Conservation (phyloP, 140 eudicot genomes). For the Bidens hawaiensis region DNA sequence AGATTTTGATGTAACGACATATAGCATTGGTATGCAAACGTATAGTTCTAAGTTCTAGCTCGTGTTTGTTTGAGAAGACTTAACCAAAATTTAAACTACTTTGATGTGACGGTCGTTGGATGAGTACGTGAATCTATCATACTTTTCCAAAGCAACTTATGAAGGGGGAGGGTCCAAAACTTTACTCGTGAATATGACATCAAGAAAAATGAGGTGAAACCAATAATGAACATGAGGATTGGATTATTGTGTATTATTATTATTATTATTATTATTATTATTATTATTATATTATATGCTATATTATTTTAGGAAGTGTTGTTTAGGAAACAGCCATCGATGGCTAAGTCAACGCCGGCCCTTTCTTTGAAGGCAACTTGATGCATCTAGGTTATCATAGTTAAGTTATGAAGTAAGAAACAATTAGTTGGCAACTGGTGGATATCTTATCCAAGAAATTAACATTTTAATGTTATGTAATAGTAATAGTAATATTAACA, state of each 20-base stretch:
- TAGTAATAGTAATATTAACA: too few relatives aligned
- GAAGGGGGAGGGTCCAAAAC: conserved; percentile 4
- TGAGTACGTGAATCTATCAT: neutral
- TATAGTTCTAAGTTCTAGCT: too few relatives aligned
- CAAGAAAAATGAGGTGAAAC: conserved; percentile 5
- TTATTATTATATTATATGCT: too few relatives aligned
- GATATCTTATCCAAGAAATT: too few relatives aligned
- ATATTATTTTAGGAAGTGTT: conserved; percentile 4
- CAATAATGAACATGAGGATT: neutral
- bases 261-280: too few relatives aligned
- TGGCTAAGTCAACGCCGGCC: conserved; percentile 20
- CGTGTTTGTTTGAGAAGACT: neutral
- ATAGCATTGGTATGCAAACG: too few relatives aligned
- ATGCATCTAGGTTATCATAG: too few relatives aligned
- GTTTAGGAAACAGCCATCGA: conserved; percentile 9
- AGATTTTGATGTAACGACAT: too few relatives aligned
- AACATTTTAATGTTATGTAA: too few relatives aligned
- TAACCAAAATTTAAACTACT: neutral
- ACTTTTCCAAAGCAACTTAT: neutral
- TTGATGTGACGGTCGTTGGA: neutral
- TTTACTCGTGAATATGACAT: conserved; percentile 11
- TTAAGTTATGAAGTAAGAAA: too few relatives aligned
- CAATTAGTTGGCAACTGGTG: neutral
- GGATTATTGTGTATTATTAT: too few relatives aligned
- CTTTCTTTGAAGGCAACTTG: neutral